Evolutionary conservation across 2,329 filamentous ascomycete genomes (phyloP), one percentile per base, ranked within the genome.

Genomic region (Verticillium nubilum): DNA sequence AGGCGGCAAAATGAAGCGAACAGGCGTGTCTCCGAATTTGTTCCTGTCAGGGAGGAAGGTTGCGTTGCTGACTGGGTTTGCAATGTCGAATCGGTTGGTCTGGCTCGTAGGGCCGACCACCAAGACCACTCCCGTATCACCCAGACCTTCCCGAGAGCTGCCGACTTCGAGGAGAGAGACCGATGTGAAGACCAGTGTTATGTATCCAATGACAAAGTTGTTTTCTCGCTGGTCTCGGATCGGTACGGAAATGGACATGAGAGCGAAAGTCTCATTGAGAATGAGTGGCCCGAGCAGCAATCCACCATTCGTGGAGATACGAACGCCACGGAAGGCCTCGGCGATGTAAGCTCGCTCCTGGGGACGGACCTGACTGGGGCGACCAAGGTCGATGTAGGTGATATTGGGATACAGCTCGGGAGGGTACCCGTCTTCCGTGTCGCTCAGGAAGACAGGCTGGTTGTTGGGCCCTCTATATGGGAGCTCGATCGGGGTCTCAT

Each of bases 201-300:
- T 83, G 77, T 92, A 97, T 1, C 91, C 93, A 5, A 97, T 79
- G 1, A 94, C 83, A 62, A 89, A 86, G 3, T 76, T 76, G 50
- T 74, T 71, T 2, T 82, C 81, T 2, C 80, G 79, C 64, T 87
- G 89, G 69, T 89, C 86, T 61, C 90, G 82, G 58, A 97, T 85
- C 0, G 92, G 91, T 17, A 94, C 75, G 0, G 92, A 96, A 60
- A 96, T 78, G 2, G 92, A 97, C 13, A 96, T 71, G 12, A 97
- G 76, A 25, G 90, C 90, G 63, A 89, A 90, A 0, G 86, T 85
- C 52, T 83, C 76, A 69, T 96, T 95, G 63, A 95, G 74, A 26
- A 84, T 78, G 60, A 91, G 78, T 0, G 92, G 92, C 0, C 93
- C 93, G 0, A 95, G 80, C 1, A 97, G 75, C n/a, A 97, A 77